Base-by-base conservation (phyloP, 805 yeast genomes). In the Ogataea pignaliae region DNA sequence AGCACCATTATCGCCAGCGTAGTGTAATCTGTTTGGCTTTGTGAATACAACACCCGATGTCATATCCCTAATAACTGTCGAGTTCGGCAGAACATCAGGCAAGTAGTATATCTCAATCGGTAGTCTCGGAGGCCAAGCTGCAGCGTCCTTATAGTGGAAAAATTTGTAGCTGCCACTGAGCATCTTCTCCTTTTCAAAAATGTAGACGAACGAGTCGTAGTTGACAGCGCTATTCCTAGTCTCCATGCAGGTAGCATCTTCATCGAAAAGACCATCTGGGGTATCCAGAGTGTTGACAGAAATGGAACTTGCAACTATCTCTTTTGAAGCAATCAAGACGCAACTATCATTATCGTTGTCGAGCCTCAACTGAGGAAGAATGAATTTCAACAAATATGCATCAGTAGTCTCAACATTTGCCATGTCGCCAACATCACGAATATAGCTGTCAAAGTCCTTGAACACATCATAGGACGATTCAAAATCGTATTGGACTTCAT, bases 301-400 rank as follows among this genome's bases (percentile, higher is more conserved):
- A 17, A 81, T 63, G 8, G 77, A 68, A 41, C 83, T 75, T 46
- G 76, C 56, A 45, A 81, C 85, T 42, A 83, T 69, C 52, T 81
- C 85, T 49, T 75, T 73, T 0, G 85, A 75, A 3, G 81, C 68
- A 3, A 81, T 52, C 30, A 81, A 56, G 7, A 77, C 70, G 44
- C 81, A 76, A 1, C 77, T 66, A 12, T 72, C 64, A 1, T 68
- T 70, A 39, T 72, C 76, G 15, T 64, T 61, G 12, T 71, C 72
- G 16, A 62, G 42, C 56, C 89, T 93, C 35, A 91, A 75, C 60
- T 91, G 97, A 0, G 98, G 97, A 14, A 88, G 77, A 12, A 88
- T 71, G 37, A 90, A 73, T 48, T 85, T 83, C 38, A 90, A 69
- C 49, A 83, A 65, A 56, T 81, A 61, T 3, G 55, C 46, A 44